Evolutionary conservation across 345 rosid species (phyloP).

Genomic region (Salix arbutifolia): DNA sequence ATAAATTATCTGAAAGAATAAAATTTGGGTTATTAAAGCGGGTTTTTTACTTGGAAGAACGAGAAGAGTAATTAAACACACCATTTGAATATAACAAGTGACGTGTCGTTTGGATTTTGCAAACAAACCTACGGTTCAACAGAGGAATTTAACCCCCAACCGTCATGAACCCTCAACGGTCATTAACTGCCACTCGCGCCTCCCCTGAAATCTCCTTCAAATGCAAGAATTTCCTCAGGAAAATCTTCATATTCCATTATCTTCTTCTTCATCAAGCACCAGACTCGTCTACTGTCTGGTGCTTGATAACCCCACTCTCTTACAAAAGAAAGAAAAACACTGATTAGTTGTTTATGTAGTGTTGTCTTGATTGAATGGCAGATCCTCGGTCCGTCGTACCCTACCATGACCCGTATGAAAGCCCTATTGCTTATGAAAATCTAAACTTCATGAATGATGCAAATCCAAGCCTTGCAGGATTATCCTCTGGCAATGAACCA

Average conservation of each 20-base stretch:
- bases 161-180: conserved; percentile 29
- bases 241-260: background rate
- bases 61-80: no score
- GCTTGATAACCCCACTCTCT: conserved; percentile 7
- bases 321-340: background rate
- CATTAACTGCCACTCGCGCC: conserved; percentile 36
- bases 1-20: no score
- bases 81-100: no score
- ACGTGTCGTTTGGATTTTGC: background rate
- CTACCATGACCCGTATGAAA: conserved; percentile 31
- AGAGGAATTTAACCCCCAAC: conserved; percentile 1
- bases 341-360: no score
- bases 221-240: background rate
- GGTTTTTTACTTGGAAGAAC: no score
- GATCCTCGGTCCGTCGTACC: conserved; percentile 28
- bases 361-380: conserved; percentile 20
- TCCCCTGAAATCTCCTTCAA: background rate
- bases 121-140: no score
- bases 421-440: conserved; percentile 8
- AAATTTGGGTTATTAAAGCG: no score
- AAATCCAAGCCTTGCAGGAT: conserved; percentile 17
- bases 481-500: conserved; percentile 5
- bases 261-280: conserved; percentile 25
- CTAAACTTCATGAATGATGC: conserved; percentile 3
- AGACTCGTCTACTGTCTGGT: conserved; percentile 9